These are phyloP conservation scores for Penicillium taxi DNA, from an alignment of 495 filamentous ascomycete genomes.

Conservation along the genomic window DNA sequence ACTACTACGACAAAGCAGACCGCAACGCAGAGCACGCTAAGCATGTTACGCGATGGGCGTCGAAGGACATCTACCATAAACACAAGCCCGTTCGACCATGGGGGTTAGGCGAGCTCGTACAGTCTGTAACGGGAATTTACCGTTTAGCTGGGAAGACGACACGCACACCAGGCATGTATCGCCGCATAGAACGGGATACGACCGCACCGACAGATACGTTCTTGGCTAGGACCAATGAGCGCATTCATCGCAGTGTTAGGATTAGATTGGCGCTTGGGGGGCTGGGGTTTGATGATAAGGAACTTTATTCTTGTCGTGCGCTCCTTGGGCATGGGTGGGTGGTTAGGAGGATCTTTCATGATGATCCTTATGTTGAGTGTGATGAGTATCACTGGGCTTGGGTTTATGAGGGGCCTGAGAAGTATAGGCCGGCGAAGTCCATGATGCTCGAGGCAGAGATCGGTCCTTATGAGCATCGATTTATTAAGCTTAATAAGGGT, in stretches of 20 bases:
- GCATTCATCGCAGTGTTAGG: constrained; percentile 55
- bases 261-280: constrained; percentile 47
- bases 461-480: constrained; percentile 41
- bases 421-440: constrained; percentile 23
- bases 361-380: constrained; percentile 8
- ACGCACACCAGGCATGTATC: constrained; percentile 53
- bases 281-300: constrained; percentile 48
- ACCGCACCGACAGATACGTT: constrained; percentile 31
- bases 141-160: constrained; percentile 42
- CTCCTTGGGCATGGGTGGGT: constrained; percentile 27
- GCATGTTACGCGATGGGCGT: constrained; percentile 31
- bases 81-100: constrained; percentile 48
- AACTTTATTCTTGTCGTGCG: constrained; percentile 45
- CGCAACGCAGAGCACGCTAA: constrained; percentile 1
- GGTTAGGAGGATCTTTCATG: neutral
- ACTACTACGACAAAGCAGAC: constrained; percentile 29
- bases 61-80: constrained; percentile 35
- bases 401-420: constrained; percentile 40
- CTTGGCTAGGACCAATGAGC: constrained; percentile 54
- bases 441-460: constrained; percentile 43
- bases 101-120: constrained; percentile 48
- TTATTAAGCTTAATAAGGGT: constrained; percentile 37
- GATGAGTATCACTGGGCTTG: constrained; percentile 39
- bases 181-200: constrained; percentile 43
- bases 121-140: constrained; percentile 42